Evolutionary conservation across 495 filamentous ascomycete species (phyloP).

Genomic region (Talaromyces stipitatus): DNA sequence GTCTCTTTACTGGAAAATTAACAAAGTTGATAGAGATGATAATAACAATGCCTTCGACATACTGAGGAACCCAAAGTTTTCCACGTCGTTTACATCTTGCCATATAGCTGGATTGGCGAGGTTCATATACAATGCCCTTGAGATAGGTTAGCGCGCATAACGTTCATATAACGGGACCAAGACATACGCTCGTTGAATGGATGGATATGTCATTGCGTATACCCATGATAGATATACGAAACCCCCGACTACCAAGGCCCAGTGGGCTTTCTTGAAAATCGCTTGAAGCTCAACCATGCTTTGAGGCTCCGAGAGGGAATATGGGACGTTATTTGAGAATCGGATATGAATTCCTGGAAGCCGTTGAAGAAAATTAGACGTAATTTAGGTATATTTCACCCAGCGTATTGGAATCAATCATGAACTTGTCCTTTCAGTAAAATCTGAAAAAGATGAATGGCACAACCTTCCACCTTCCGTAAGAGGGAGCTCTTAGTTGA

Average conservation of each 20-base stretch:
- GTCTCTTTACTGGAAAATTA: conserved; percentile 29
- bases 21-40: not conserved
- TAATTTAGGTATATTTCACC: not conserved
- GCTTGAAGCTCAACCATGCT: conserved; percentile 32
- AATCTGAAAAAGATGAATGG: not conserved
- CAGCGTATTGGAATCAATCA: not conserved
- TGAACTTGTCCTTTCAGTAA: not conserved
- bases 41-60: conserved; percentile 10
- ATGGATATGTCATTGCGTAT: conserved; percentile 37
- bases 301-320: not conserved
- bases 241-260: conserved; percentile 43
- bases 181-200: conserved; percentile 45
- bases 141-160: conserved; percentile 7
- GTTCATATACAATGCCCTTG: conserved; percentile 70
- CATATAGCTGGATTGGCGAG: conserved; percentile 60
- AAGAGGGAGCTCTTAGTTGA: not conserved
- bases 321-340: too few species aligned
- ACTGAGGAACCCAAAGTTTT: conserved; percentile 80
- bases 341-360: not conserved
- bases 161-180: not conserved
- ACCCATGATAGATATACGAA: conserved; percentile 44
- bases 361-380: not conserved
- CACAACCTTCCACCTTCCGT: not conserved
- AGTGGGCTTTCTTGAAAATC: conserved; percentile 52
- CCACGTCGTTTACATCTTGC: conserved; percentile 62